phyloP scores from a whole-genome alignment of 2,329 filamentous ascomycete species.

The Xylariaceae sp. region DNA sequence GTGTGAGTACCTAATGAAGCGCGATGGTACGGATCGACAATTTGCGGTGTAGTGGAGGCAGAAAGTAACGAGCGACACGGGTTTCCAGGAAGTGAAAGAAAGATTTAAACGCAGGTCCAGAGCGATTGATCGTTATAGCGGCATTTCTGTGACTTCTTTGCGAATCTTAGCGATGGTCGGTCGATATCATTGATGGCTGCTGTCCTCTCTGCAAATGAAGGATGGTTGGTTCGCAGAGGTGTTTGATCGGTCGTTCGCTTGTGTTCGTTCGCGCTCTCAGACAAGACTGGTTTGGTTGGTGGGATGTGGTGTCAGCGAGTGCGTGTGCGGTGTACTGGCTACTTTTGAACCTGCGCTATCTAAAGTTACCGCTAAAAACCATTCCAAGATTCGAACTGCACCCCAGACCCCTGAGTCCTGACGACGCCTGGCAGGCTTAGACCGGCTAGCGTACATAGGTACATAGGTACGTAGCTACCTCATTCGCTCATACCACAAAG shows the following conservation, averaged over 20 bases:
- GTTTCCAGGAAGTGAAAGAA: constrained; percentile 13
- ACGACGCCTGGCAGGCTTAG: too few relatives aligned
- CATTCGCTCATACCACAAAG: too few relatives aligned
- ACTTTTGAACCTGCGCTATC: too few relatives aligned
- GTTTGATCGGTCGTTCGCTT: background rate
- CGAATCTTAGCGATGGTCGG: constrained; percentile 2
- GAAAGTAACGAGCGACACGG: constrained; percentile 28
- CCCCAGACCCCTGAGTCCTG: too few relatives aligned
- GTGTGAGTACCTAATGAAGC: constrained; percentile 14
- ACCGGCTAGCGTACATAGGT: too few relatives aligned
- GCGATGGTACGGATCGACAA: constrained; percentile 15
- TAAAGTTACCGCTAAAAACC: too few relatives aligned
- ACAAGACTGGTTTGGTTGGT: background rate
- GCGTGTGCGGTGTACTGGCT: too few relatives aligned
- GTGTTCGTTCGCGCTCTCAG: background rate
- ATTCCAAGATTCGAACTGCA: too few relatives aligned
- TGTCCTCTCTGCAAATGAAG: background rate
- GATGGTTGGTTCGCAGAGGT: background rate
- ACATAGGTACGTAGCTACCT: too few relatives aligned
- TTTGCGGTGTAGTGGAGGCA: background rate
- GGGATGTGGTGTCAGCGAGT: background rate
- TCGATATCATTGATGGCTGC: background rate
- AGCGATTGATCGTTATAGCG: constrained; percentile 21
- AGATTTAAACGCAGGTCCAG: constrained; percentile 19
- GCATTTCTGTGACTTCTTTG: constrained; percentile 22